Base-by-base conservation (phyloP, 2,329 filamentous ascomycete genomes). In the Cordyceps tenuipes region DNA sequence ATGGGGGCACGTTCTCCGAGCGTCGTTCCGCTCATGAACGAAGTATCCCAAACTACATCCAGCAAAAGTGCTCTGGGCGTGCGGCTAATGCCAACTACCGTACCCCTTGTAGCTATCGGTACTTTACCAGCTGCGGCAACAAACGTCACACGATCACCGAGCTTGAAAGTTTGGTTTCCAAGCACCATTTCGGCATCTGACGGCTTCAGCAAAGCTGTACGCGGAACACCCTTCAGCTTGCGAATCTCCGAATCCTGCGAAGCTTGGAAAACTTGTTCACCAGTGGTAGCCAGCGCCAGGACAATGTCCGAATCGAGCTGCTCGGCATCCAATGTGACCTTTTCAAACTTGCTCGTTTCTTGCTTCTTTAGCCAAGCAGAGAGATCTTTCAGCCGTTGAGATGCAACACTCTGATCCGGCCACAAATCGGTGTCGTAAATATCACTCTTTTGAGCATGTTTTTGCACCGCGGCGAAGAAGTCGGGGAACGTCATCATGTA, bases 11-110 rank as follows among this genome's bases (percentile, higher is more conserved):
- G 87, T 60, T 92, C 91, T 62, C 90, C 89, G 17, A 99, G 81
- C 0, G 90, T 94, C 1, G 92, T 97, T 63, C 94, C 94, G 69
- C 91, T 96, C 92, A 99, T 97, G 74, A 99, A 99, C 0, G 91
- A 89, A 13, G 85, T 84, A 71, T 99, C 95, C 74, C 96, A 99
- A 8, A 99, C 87, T 61, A 97, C 84, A 71, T 99, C 94, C 43
- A 99, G 80, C 61, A 97, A 81, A 51, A 90, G 83, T 29, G 87
- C 88, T 60, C 90, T 89, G 21, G 91, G 82, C 34, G 92, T 97
- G 60, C 90, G 88, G 62, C 91, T 97, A 70, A 97, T 88, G 41
- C 94, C 94, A 60, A 96, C 88, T n/a, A 99, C 90, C 1, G 94
- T 97, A 67, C 95, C 94, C 58, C 88, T 85, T 57, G 89, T 89